phyloP scores from a whole-genome alignment of 1,284 basidiomycete genomes.

The Inonotus hispidus region DNA sequence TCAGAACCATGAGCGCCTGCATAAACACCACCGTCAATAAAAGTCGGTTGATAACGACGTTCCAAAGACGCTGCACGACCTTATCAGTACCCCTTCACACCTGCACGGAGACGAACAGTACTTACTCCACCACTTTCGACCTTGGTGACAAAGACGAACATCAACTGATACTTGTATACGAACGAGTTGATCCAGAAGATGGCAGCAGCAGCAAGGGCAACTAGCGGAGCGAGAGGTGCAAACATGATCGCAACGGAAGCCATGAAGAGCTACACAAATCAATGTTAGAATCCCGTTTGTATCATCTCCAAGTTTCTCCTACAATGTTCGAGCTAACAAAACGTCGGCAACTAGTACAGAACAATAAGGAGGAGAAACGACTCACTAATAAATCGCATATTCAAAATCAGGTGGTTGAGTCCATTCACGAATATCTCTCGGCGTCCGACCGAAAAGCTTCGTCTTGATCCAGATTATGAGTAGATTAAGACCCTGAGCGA shows the following conservation, averaged over 20 bases:
- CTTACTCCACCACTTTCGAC: conserved; percentile 88
- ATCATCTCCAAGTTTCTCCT: conserved; percentile 18
- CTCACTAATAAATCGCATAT: conserved; percentile 85
- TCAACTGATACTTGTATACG: conserved; percentile 90
- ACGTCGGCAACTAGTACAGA: conserved; percentile 15
- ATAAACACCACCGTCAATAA: conserved; percentile 72
- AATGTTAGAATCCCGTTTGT: background rate
- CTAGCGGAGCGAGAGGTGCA: conserved; percentile 86
- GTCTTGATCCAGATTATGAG: conserved; percentile 84
- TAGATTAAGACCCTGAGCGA: conserved; percentile 93
- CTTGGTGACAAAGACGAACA: conserved; percentile 86
- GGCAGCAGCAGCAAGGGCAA: conserved; percentile 66
- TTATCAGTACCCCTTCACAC: background rate
- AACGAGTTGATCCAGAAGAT: conserved; percentile 82
- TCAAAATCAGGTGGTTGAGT: conserved; percentile 93
- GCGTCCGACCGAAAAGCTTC: conserved; percentile 80
- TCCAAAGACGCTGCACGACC: conserved; percentile 77
- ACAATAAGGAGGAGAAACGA: conserved; percentile 19
- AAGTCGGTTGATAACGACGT: conserved; percentile 84
- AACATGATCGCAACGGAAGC: conserved; percentile 84
- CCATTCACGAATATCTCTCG: conserved; percentile 93
- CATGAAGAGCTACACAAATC: conserved; percentile 66
- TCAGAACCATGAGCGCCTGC: conserved; percentile 83
- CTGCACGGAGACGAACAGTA: conserved; percentile 20
- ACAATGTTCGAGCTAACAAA: conserved; percentile 57